Percentiles rank a stretch among this genome's conserved stretches.
Evolutionary conservation across 176 grass and related monocot species (phyloP).

Genomic region (Ananas comosus): DNA sequence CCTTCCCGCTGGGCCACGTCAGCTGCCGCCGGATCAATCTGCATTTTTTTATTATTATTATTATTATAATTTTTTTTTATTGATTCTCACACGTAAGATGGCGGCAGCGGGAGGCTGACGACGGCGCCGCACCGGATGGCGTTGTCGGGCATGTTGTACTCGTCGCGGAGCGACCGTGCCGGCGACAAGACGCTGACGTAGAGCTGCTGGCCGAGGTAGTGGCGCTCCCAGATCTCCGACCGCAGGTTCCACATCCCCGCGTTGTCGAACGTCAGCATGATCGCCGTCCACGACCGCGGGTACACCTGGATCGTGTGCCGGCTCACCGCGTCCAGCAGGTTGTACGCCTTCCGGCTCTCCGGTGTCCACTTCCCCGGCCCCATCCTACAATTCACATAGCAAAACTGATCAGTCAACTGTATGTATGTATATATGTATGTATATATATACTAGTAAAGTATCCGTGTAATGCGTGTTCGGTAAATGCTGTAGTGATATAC

Average conservation of each 20-base stretch:
- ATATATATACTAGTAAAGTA: neutral
- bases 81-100: slow-evolving; percentile 36
- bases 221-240: slow-evolving; percentile 66
- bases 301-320: slow-evolving; percentile 89
- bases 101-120: slow-evolving; percentile 55
- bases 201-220: slow-evolving; percentile 71
- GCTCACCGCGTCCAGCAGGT: slow-evolving; percentile 87
- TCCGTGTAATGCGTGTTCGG: no score
- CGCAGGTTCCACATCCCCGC: slow-evolving; percentile 92
- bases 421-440: neutral
- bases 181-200: slow-evolving; percentile 75
- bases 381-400: slow-evolving; percentile 35
- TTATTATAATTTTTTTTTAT: slow-evolving; percentile 2
- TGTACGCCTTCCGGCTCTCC: slow-evolving; percentile 43
- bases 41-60: no score
- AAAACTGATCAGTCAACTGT: neutral
- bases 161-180: slow-evolving; percentile 71
- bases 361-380: slow-evolving; percentile 58
- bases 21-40: no score
- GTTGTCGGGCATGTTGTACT: slow-evolving; percentile 70
- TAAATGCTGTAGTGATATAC: slow-evolving; percentile 6
- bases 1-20: no score
- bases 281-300: slow-evolving; percentile 87
- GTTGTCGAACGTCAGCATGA: slow-evolving; percentile 93
- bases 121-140: slow-evolving; percentile 58